Evolutionary conservation across 352 stramenopile species (phyloP).

Genomic region (Blastocystis hominis): DNA sequence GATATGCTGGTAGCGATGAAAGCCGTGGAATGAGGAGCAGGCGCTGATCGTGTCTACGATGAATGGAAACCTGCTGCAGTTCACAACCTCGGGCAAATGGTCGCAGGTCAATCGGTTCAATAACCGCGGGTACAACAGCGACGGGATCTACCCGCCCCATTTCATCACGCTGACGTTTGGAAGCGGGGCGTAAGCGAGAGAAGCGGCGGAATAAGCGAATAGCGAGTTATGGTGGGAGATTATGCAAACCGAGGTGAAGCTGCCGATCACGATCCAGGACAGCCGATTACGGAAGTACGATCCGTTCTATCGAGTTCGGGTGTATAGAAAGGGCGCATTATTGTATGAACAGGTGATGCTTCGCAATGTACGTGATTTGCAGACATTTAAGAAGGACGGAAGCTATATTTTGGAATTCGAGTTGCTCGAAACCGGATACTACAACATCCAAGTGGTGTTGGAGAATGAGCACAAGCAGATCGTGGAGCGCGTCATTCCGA

Average conservation of each 20-base stretch:
- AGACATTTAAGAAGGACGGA: not conserved
- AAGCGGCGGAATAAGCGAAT: not conserved
- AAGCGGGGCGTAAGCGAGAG: not conserved
- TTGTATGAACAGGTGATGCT: not conserved
- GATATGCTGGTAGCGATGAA: not conserved
- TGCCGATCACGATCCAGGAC: slow-evolving; percentile 38
- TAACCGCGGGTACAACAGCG: not conserved
- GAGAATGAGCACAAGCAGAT: slow-evolving; percentile 32
- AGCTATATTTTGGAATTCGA: slow-evolving; percentile 9
- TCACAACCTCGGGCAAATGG: slow-evolving; percentile 8
- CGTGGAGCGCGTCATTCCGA: not conserved
- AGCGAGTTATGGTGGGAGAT: not conserved
- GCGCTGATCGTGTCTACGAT: slow-evolving; percentile 19
- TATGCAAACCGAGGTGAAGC: not conserved
- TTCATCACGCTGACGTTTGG: not conserved
- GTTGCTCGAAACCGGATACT: slow-evolving; percentile 5
- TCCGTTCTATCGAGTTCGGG: not conserved
- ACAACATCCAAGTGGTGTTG: slow-evolving; percentile 16
- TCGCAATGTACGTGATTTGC: not conserved
- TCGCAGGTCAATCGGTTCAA: not conserved
- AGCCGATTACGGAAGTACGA: not conserved
- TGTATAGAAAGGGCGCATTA: slow-evolving; percentile 5
- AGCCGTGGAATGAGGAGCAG: not conserved
- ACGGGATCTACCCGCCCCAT: not conserved
- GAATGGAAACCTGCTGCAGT: slow-evolving; percentile 49